phyloP scores from a whole-genome alignment of 768 basidiomycete species.

The Daedaleopsis sinensis region DNA sequence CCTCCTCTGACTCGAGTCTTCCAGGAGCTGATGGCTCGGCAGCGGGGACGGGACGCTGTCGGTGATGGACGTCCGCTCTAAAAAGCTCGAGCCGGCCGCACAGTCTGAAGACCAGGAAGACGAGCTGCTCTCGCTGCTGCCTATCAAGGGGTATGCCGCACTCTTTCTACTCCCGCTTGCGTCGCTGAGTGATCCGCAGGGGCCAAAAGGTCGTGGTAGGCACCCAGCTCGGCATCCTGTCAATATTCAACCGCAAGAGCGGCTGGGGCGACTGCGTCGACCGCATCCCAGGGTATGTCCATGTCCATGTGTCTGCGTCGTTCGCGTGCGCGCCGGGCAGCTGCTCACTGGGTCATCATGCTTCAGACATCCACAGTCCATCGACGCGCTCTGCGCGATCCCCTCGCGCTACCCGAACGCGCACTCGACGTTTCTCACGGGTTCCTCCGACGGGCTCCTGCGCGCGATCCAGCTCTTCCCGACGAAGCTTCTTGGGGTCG shows the following conservation, averaged over 20 bases:
- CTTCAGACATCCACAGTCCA: constrained; percentile 83
- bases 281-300: constrained; percentile 83
- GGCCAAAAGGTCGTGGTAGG: constrained; percentile 86
- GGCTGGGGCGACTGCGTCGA: constrained; percentile 95
- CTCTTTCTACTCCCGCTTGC: neutral
- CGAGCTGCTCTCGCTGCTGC: constrained; percentile 82
- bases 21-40: neutral
- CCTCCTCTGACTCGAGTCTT: neutral
- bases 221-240: constrained; percentile 86
- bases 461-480: constrained; percentile 84
- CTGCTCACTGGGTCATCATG: neutral
- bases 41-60: constrained; percentile 95
- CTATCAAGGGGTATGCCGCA: constrained; percentile 76
- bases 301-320: constrained; percentile 31
- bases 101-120: constrained; percentile 97
- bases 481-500: constrained; percentile 86
- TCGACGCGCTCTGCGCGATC: constrained; percentile 82
- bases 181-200: constrained; percentile 36
- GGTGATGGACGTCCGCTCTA: constrained; percentile 88
- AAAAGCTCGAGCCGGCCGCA: constrained; percentile 72
- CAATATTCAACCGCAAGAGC: constrained; percentile 83
- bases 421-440: constrained; percentile 75
- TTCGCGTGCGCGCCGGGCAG: constrained; percentile 1
- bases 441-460: constrained; percentile 90
- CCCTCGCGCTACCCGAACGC: constrained; percentile 63